Evolutionary conservation across 176 grass and related monocot genomes (phyloP).

Genomic region (Melocanna baccifera): DNA sequence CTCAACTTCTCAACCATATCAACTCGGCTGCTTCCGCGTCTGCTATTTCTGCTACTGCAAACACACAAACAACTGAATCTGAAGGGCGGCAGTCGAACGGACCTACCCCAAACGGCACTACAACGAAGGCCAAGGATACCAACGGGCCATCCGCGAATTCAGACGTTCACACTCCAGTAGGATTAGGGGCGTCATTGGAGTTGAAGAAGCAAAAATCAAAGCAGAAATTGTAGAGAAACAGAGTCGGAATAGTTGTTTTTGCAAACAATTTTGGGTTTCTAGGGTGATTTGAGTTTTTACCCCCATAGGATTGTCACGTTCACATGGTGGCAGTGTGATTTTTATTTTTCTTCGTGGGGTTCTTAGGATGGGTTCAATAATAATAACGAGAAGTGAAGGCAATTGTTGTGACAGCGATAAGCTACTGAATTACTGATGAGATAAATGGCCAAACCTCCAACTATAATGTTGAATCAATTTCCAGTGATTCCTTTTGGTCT

Average conservation of each 20-base stretch:
- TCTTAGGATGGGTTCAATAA: too few relatives aligned
- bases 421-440: too few relatives aligned
- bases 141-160: conserved; percentile 17
- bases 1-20: conserved; percentile 68
- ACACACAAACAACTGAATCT: conserved; percentile 15
- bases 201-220: conserved; percentile 87
- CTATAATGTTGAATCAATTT: too few relatives aligned
- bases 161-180: conserved; percentile 49
- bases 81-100: conserved; percentile 22
- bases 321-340: conserved; percentile 12
- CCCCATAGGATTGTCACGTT: conserved; percentile 34
- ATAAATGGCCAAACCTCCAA: too few relatives aligned
- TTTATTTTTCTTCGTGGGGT: too few relatives aligned
- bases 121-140: conserved; percentile 17
- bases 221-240: conserved; percentile 27
- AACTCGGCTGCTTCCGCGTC: conserved; percentile 28
- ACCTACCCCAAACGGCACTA: conserved; percentile 26
- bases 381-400: too few relatives aligned
- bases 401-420: too few relatives aligned
- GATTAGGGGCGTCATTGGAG: conserved; percentile 74
- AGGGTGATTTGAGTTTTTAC: conserved; percentile 15
- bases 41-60: conserved; percentile 19
- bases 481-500: too few relatives aligned
- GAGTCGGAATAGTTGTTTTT: not conserved
- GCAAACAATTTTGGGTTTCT: conserved; percentile 36